Evolutionary conservation across 768 basidiomycete species (phyloP).

Genomic region (Exidia glandulosa): DNA sequence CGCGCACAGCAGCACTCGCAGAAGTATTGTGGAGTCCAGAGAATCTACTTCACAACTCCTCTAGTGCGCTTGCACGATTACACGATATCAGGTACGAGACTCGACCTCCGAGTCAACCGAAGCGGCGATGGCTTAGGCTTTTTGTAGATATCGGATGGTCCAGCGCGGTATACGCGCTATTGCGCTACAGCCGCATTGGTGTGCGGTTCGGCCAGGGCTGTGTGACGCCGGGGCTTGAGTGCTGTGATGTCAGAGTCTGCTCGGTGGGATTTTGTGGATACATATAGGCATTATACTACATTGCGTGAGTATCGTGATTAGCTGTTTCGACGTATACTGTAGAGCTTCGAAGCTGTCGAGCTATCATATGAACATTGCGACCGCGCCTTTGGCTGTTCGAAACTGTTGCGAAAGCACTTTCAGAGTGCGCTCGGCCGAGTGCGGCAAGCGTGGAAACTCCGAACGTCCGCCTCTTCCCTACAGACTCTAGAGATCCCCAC

Average conservation of each 20-base stretch:
- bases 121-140: background rate
- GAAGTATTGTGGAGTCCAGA: constrained; percentile 26
- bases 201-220: constrained; percentile 22
- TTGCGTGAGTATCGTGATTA: no score
- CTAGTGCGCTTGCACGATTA: constrained; percentile 20
- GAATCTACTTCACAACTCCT: constrained; percentile 5
- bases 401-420: no score
- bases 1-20: constrained; percentile 20
- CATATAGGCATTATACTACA: no score
- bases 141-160: constrained; percentile 6
- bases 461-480: no score
- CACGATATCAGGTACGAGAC: constrained; percentile 23
- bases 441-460: no score
- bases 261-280: no score
- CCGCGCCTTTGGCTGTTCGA: no score
- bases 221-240: constrained; percentile 14
- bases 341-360: no score
- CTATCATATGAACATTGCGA: no score
- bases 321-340: no score
- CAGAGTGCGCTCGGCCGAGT: no score
- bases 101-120: background rate
- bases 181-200: constrained; percentile 28
- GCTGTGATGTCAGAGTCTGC: background rate
- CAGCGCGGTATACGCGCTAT: constrained; percentile 19
- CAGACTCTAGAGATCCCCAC: no score